phyloP scores from a whole-genome alignment of 345 rosid species.

The Pugionium dolabratum region DNA sequence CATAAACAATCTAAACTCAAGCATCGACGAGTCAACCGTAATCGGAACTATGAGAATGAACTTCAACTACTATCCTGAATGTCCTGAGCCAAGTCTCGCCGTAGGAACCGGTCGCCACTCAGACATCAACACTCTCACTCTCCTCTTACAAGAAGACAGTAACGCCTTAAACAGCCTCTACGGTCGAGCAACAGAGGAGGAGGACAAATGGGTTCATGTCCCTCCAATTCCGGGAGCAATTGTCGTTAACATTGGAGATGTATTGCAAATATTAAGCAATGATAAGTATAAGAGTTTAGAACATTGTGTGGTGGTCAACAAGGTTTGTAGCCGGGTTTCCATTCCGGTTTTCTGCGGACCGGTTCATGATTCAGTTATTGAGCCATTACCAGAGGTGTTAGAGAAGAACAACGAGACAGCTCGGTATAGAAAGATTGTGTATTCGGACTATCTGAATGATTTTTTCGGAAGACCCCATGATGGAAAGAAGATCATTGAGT shows the following conservation, averaged over 20 bases:
- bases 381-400: slow-evolving; percentile 35
- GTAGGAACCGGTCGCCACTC: slow-evolving; percentile 46
- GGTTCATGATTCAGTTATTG: slow-evolving; percentile 31
- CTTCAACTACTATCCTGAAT: slow-evolving; percentile 48
- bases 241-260: slow-evolving; percentile 42
- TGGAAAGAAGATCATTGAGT: slow-evolving; percentile 38
- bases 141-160: slow-evolving; percentile 45
- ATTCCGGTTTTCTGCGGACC: slow-evolving; percentile 42
- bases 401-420: slow-evolving; percentile 28
- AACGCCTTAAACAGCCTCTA: slow-evolving; percentile 40
- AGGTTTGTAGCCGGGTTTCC: slow-evolving; percentile 36
- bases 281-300: slow-evolving; percentile 41
- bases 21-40: slow-evolving; percentile 29
- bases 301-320: slow-evolving; percentile 39
- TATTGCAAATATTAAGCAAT: slow-evolving; percentile 40
- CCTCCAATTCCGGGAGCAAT: slow-evolving; percentile 37
- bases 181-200: slow-evolving; percentile 39
- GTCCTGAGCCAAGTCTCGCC: slow-evolving; percentile 47
- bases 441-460: slow-evolving; percentile 33
- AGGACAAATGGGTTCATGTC: slow-evolving; percentile 36
- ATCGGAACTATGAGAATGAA: slow-evolving; percentile 46
- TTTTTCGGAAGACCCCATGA: slow-evolving; percentile 40
- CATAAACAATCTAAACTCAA: slow-evolving; percentile 40
- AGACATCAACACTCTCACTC: slow-evolving; percentile 44
- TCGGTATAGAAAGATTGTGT: slow-evolving; percentile 35